phyloP scores from a whole-genome alignment of 768 basidiomycete species.

The Clathrus columnatus region DNA sequence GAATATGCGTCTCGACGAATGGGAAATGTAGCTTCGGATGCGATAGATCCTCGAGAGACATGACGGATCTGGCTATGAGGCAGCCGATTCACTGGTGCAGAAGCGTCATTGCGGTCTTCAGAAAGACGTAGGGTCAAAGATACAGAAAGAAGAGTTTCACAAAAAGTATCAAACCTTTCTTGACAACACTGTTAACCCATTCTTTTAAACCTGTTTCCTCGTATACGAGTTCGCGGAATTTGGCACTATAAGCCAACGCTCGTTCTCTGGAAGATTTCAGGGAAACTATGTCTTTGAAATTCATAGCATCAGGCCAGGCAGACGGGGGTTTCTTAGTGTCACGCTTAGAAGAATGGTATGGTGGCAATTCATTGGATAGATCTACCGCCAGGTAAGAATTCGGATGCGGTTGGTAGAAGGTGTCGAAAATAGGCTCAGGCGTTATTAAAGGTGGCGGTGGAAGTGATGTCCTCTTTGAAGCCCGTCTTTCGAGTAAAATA shows the following conservation, averaged over 20 bases:
- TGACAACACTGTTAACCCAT: conserved; percentile 57
- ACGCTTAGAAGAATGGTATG: conserved; percentile 17
- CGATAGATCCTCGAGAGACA: conserved; percentile 60
- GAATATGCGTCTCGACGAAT: conserved; percentile 67
- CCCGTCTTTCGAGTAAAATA: neutral
- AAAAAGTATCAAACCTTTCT: conserved; percentile 39
- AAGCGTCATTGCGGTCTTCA: neutral
- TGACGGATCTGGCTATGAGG: conserved; percentile 45
- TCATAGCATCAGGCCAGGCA: conserved; percentile 60
- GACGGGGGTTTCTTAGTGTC: conserved; percentile 22
- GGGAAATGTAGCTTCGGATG: conserved; percentile 73
- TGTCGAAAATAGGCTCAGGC: conserved; percentile 18
- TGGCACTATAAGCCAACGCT: conserved; percentile 63
- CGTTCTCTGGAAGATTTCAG: conserved; percentile 56
- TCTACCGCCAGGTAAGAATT: conserved; percentile 1
- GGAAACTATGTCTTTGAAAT: conserved; percentile 51
- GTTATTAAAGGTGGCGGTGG: neutral
- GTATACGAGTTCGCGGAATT: conserved; percentile 72
- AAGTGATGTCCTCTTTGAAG: neutral
- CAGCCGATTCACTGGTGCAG: neutral
- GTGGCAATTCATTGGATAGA: conserved; percentile 2
- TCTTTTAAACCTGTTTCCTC: conserved; percentile 69
- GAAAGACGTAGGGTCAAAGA: neutral
- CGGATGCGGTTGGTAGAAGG: conserved; percentile 18
- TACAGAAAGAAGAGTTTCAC: neutral